A percentile compares a stretch with the other conserved stretches of the same genome.
These are phyloP conservation scores for Starmerella khaoyaiensis DNA, from an alignment of 805 yeast genomes.

Conservation along the genomic window DNA sequence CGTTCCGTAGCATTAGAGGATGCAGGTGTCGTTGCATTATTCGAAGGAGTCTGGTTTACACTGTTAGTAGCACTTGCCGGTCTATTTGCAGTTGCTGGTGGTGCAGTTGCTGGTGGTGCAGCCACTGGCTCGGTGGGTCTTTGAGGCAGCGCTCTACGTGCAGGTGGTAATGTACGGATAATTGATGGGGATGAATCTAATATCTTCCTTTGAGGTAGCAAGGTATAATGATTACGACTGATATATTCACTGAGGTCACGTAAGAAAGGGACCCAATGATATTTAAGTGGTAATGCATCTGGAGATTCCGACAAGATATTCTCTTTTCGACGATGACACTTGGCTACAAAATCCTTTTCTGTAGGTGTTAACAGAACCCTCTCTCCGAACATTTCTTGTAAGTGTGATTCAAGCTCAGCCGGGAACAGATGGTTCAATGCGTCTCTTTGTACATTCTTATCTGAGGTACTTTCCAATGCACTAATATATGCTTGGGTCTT, in stretches of 20 bases:
- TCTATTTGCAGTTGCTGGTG: too few relatives aligned
- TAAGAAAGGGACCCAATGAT: slow-evolving; percentile 76
- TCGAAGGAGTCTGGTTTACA: too few relatives aligned
- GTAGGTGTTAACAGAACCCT: slow-evolving; percentile 44
- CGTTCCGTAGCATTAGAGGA: too few relatives aligned
- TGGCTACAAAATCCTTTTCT: slow-evolving; percentile 62
- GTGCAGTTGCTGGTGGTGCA: too few relatives aligned
- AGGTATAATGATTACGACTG: slow-evolving; percentile 36
- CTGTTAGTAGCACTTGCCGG: too few relatives aligned
- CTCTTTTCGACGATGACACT: slow-evolving; percentile 61
- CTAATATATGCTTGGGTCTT: slow-evolving; percentile 93
- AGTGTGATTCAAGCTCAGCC: slow-evolving; percentile 36
- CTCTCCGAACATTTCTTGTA: slow-evolving; percentile 23
- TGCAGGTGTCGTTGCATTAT: too few relatives aligned
- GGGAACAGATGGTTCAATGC: slow-evolving; percentile 71
- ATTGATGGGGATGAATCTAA: too few relatives aligned
- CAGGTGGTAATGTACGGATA: not conserved
- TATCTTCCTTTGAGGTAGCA: slow-evolving; percentile 14
- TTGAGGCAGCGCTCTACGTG: not conserved
- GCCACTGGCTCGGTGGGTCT: not conserved
- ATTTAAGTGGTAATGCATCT: slow-evolving; percentile 49
- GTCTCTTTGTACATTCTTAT: slow-evolving; percentile 47
- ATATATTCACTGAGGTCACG: slow-evolving; percentile 69
- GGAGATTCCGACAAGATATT: slow-evolving; percentile 37
- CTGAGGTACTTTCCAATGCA: slow-evolving; percentile 42